Base-by-base conservation (phyloP, 371 early-diverging fungal genomes). In the Parasitella parasitica region DNA sequence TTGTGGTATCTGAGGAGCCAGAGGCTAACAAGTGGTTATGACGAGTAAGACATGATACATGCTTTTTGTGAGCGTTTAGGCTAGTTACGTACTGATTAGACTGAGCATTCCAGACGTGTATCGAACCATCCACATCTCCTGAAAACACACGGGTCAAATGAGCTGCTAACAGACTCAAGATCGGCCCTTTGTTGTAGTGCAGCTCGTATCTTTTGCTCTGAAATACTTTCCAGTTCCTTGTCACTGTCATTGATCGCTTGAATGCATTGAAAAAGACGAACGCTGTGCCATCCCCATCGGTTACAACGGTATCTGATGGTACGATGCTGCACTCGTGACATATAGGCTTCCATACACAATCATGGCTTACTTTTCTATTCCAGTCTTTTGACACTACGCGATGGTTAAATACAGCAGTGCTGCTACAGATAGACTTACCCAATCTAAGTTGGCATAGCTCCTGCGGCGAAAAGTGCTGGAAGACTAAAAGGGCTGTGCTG, bases 51-150 rank as follows among this genome's bases (percentile, higher is more conserved):
- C 88, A 88, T 3, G 93, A 76, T 2, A 95, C 91, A 24, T 91
- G 89, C 6, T 89, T 89, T 20, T 60, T 75, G 63, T 97, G 97
- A 24, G 72, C 83, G 62, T 55, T 76, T 8, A 64, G 86, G 18
- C 0, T 26, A 1, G 35, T 22, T n/a, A 59, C 28, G 20, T 63
- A 63, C 8, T 30, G 79, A 20, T 49, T 69, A 0, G 86, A 86
- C 7, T 78, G 78, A 37, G 82, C 64, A 59, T 89, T 82, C 93
- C 93, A 95, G 27, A 92, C 73, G 60, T 86, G 84, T 57, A 95
- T 82, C 2, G 86, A 87, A 15, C 85, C 79, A 65, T 97, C 95
- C 16, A 91, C 81, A 12, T 91, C 89, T 0, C 95, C 94, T 6
- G 87, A 86, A 16, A 91, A 81, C 22, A 94, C 72, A n/a, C 87